Percentiles rank a stretch among this genome's conserved stretches.
phyloP scores from a whole-genome alignment of 2,329 filamentous ascomycete genomes.

The Aspergillus hortae region DNA sequence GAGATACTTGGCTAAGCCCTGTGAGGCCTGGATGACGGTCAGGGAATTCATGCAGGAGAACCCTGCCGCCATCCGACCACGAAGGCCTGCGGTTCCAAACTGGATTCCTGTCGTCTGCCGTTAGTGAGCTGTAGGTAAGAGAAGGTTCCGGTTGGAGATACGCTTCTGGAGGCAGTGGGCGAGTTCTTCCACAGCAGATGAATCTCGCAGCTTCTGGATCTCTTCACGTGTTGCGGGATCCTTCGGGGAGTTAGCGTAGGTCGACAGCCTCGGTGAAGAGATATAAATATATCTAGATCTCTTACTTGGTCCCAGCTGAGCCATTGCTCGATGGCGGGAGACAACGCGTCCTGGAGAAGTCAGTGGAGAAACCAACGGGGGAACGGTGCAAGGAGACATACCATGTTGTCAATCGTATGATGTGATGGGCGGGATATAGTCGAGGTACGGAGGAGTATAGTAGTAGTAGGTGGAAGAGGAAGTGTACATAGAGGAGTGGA shows the following conservation, averaged over 20 bases:
- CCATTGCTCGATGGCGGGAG: constrained; percentile 52
- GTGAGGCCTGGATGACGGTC: constrained; percentile 61
- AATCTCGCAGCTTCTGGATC: constrained; percentile 50
- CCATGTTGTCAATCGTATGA: background rate
- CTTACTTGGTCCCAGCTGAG: constrained; percentile 53
- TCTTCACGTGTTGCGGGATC: constrained; percentile 53
- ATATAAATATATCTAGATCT: background rate
- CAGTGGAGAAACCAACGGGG: background rate
- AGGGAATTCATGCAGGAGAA: constrained; percentile 60
- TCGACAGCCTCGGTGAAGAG: background rate
- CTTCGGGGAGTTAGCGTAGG: constrained; percentile 21
- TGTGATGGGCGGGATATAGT: background rate
- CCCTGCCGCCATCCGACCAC: constrained; percentile 63
- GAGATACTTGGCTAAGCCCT: constrained; percentile 61
- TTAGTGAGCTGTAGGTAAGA: constrained; percentile 5
- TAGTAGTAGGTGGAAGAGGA: background rate
- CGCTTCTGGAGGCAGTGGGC: constrained; percentile 52
- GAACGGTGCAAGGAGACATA: background rate
- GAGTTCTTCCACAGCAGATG: constrained; percentile 47
- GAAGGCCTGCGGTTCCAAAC: constrained; percentile 61
- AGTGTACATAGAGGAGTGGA: constrained; percentile 4
- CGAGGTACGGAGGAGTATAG: background rate
- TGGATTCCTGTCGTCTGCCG: constrained; percentile 45
- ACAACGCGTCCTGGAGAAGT: constrained; percentile 29
- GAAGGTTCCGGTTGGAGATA: constrained; percentile 18